Conservation (phyloP, 345 rosid genomes). For the Hibiscus mutabilis region DNA sequence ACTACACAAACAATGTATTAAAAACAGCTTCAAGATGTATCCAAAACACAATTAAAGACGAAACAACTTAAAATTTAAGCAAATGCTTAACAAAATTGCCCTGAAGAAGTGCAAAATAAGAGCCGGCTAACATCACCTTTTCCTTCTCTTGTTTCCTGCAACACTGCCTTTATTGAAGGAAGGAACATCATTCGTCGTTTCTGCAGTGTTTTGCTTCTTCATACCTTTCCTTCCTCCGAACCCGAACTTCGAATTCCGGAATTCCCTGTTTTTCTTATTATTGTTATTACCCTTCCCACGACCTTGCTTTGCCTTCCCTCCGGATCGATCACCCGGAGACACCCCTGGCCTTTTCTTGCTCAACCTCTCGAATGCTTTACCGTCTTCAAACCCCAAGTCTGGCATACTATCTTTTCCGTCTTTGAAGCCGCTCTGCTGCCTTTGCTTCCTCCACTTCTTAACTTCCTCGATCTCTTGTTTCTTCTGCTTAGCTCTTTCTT, state of each 20-base stretch:
- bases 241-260: conserved; percentile 52
- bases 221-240: conserved; percentile 56
- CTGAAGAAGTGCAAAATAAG: not conserved
- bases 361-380: conserved; percentile 50
- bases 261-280: conserved; percentile 32
- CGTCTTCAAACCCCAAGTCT: conserved; percentile 55
- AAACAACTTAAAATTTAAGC: not conserved
- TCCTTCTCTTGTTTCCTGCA: conserved; percentile 50
- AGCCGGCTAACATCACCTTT: conserved; percentile 25
- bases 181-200: conserved; percentile 36
- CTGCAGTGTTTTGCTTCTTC: conserved; percentile 62
- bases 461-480: conserved; percentile 67
- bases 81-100: not conserved
- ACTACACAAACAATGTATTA: not conserved
- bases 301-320: conserved; percentile 30
- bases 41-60: not conserved
- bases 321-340: conserved; percentile 39
- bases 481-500: conserved; percentile 66
- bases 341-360: conserved; percentile 63
- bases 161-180: conserved; percentile 29
- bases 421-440: conserved; percentile 71
- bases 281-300: conserved; percentile 27
- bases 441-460: conserved; percentile 83
- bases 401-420: conserved; percentile 42
- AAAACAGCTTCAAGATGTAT: not conserved